Base-by-base conservation (phyloP, 139 green algal genomes). In the Trebouxia sp. region DNA sequence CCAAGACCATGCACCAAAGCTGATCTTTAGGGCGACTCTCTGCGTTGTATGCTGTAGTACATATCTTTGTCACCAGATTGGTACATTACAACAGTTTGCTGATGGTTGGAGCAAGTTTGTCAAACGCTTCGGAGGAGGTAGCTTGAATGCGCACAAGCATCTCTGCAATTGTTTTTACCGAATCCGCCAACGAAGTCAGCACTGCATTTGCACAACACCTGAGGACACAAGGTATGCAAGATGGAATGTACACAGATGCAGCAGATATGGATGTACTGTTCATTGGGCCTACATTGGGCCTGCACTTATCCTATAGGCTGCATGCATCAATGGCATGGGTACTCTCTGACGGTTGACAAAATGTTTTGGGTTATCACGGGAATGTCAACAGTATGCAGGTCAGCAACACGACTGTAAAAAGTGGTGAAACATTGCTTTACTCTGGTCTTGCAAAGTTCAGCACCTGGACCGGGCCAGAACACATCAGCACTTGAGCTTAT, bases 81-180 rank as follows among this genome's bases (percentile, higher is more conserved):
- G 30, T 69, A 69, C 42, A 30, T 30, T 69, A 30, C 24, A 30
- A 69, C 58, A 43, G 42, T 1, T 69, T 30, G 58, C 58, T 69
- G 58, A 69, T 69, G 58, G 58, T 43, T 69, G 58, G 58, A 69
- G 58, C 58, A 69, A 69, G 42, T 28, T 69, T 69, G 42, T 42
- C 58, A 42, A 69, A 69, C 24, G 58, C 30, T 42, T 69, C 58
- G 11, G 58, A 69, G 58, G 30, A 7, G 30, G 58, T 69, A 69
- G 20, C 58, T 10, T 69, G 58, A 69, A 69, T 69, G 58, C 58
- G 30, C 42, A 7, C 22, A 69, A 69, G 58, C 58, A 69, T 43
- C 58, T 69, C 58, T 10, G 24, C 58, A 43, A 69, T 69, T 43
- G 30, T 69, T 69, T 69, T 69, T 69, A 69, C 58, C 30, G 58